Evolutionary conservation across 73 alveolate species (phyloP).

Genomic region (Paramecium tetraurelia): DNA sequence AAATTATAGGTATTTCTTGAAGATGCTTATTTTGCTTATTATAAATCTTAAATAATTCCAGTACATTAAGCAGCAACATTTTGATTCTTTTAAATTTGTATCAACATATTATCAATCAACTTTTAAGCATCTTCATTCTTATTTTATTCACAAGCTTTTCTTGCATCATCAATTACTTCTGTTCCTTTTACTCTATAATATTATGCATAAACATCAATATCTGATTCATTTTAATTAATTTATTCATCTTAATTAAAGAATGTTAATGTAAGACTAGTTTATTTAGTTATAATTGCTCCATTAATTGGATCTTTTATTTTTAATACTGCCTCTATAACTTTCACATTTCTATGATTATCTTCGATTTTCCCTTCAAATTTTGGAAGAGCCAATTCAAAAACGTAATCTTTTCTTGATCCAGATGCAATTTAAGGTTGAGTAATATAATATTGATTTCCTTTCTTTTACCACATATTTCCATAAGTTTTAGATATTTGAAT

Average conservation of each 20-base stretch:
- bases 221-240: conserved; percentile 36
- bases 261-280: conserved; percentile 11
- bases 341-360: conserved; percentile 26
- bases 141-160: conserved; percentile 14
- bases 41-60: background rate
- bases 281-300: conserved; percentile 30
- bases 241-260: conserved; percentile 40
- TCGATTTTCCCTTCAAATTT: background rate
- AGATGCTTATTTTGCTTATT: conserved; percentile 6
- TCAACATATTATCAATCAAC: background rate
- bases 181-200: conserved; percentile 70
- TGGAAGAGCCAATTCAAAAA: conserved; percentile 55
- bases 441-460: background rate
- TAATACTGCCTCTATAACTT: background rate
- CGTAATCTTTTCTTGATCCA: conserved; percentile 60
- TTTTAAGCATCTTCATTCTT: background rate
- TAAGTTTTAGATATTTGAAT: conserved; percentile 43
- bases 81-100: background rate
- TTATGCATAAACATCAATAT: conserved; percentile 58
- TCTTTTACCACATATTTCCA: conserved; percentile 34
- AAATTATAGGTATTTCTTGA: background rate
- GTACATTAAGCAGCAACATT: background rate
- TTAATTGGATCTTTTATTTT: background rate
- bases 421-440: background rate
- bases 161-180: conserved; percentile 61